Conservation (phyloP, 1,284 basidiomycete species). For the Ceratobasidium theobromae region DNA sequence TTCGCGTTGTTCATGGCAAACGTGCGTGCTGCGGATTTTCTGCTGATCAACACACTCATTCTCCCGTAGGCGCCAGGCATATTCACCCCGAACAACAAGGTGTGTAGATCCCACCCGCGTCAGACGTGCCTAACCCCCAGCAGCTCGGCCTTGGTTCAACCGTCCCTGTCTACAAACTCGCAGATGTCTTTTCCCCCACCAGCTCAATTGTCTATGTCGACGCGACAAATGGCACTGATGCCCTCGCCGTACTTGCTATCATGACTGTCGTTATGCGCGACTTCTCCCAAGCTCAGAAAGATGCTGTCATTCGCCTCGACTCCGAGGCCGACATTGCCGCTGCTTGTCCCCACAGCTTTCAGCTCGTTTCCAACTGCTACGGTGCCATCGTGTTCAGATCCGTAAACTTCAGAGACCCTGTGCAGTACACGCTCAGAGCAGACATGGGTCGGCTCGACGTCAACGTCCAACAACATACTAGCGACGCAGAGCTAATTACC, state of each 20-base stretch:
- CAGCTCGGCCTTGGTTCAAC: conserved; percentile 68
- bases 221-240: conserved; percentile 55
- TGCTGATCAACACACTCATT: conserved; percentile 3
- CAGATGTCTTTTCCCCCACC: conserved; percentile 54
- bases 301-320: conserved; percentile 51
- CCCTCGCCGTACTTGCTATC: conserved; percentile 53
- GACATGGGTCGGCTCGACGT: conserved; percentile 66
- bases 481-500: conserved; percentile 68
- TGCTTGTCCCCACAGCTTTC: conserved; percentile 75
- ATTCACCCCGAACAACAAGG: conserved; percentile 57
- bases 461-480: conserved; percentile 62
- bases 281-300: conserved; percentile 51
- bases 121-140: background rate
- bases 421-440: conserved; percentile 71
- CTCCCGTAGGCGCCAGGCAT: conserved; percentile 53
- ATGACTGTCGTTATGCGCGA: conserved; percentile 57
- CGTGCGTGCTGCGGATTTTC: background rate
- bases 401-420: conserved; percentile 42
- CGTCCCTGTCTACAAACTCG: conserved; percentile 53
- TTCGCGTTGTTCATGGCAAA: conserved; percentile 30
- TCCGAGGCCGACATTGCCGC: conserved; percentile 54
- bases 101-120: conserved; percentile 40
- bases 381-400: conserved; percentile 63
- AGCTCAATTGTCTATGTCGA: conserved; percentile 63
- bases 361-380: conserved; percentile 67